A percentile compares a stretch with the other conserved stretches of the same genome.
Conservation (phyloP, 305 asterid species). For the Fraxinus sp. region DNA sequence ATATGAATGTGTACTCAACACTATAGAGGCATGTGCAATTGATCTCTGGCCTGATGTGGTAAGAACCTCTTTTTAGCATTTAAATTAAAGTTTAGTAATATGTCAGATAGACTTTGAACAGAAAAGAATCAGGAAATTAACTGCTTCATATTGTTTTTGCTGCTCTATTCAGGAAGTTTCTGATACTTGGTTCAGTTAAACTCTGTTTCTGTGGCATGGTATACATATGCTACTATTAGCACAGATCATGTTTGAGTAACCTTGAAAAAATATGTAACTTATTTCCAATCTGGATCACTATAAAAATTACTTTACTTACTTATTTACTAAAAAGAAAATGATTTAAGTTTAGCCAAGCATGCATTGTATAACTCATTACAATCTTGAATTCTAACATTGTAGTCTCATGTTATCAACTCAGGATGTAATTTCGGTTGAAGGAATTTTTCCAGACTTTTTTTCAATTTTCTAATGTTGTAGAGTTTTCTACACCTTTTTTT, state of each 20-base stretch:
- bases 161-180: not conserved
- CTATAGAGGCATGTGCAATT: conserved; percentile 89
- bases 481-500: not conserved
- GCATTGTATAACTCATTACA: not conserved
- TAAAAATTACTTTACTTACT: not conserved
- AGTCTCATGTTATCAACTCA: conserved; percentile 5
- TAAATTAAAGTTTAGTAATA: not conserved
- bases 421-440: not conserved
- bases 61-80: conserved; percentile 28
- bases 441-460: not conserved
- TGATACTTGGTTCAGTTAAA: not conserved
- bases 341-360: not conserved
- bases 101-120: not conserved
- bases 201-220: not conserved
- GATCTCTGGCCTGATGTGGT: conserved; percentile 89
- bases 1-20: conserved; percentile 70
- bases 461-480: not conserved
- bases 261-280: not conserved
- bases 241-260: conserved; percentile 9
- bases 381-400: conserved; percentile 2
- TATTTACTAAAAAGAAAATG: not conserved
- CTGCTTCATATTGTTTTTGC: not conserved
- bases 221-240: not conserved
- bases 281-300: not conserved
- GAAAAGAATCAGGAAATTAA: not conserved